Base-by-base conservation (phyloP, 75 land plant species). In the Pseudotsuga menziesii region DNA sequence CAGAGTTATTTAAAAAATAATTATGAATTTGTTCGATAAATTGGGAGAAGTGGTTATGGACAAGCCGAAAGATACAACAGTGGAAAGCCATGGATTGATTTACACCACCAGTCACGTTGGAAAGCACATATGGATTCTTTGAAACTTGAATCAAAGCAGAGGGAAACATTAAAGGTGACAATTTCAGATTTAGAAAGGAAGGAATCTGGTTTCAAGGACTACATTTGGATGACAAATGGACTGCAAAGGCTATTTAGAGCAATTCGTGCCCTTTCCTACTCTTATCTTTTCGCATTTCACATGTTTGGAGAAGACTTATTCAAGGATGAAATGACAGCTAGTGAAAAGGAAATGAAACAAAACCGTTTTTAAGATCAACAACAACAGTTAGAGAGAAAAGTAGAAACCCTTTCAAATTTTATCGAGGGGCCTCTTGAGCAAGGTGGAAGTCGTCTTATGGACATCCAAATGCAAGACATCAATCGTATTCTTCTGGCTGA, bases 301-400 rank as follows among this genome's bases (percentile, higher is more conserved):
- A 94, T 97, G 95, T 97, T 97, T 88, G 99, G 99, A 7, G 92
- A 94, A 78, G 98, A 97, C 20, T 82, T 97, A 27, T 97, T 97
- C 79, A 89, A 86, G 84, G 92, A 91, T 83, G 98, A 91, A 58
- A 91, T 94, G 84, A 87, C 90, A 22, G 64, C 64, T 56, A 78
- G 89, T 74, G 88, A 89, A 57, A 92, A 82, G 77, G 92, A 84
- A 64, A 82, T 97, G 44, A 89, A 88, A 73, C 89, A 92, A 78
- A 80, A 92, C 78, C 79, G 94, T 23, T 97, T 97, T 82, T 98
- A 97, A 78, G 93, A 97, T 72, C 99, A 94, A 84, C 99, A 97
- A 78, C 95, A 94, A 80, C 99, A 91, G 78, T 81, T 97, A 71
- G 98, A 97, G 77, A 84, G 75, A n/a, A 92, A 88, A 75, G 89